These are phyloP conservation scores for Chaetomium tenue DNA, from an alignment of 495 filamentous ascomycete genomes.

Conservation along the genomic window DNA sequence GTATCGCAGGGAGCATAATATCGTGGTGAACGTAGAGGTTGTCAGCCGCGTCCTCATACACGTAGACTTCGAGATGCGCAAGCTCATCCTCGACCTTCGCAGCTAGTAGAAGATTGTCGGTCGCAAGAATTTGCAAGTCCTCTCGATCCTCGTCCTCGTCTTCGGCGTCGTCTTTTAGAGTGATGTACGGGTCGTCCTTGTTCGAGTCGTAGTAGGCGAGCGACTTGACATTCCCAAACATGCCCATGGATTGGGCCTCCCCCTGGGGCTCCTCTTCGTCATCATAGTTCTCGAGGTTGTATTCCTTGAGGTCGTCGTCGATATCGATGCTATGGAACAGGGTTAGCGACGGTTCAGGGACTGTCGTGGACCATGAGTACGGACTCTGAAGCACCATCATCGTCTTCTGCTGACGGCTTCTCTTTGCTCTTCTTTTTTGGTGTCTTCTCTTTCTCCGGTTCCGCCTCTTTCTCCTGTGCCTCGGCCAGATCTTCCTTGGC, in stretches of 20 bases:
- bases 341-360: not conserved
- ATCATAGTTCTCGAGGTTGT: slow-evolving; percentile 93
- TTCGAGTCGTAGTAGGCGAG: slow-evolving; percentile 91
- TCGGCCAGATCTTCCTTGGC: slow-evolving; percentile 80
- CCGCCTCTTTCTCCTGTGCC: slow-evolving; percentile 42
- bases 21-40: slow-evolving; percentile 99
- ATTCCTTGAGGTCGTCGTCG: slow-evolving; percentile 87
- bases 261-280: slow-evolving; percentile 67
- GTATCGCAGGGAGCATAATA: slow-evolving; percentile 97
- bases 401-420: slow-evolving; percentile 24
- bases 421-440: slow-evolving; percentile 22
- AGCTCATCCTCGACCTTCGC: slow-evolving; percentile 96
- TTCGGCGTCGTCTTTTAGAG: slow-evolving; percentile 63
- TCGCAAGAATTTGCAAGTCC: slow-evolving; percentile 87
- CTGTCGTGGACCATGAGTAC: slow-evolving; percentile 9
- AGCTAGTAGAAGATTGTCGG: slow-evolving; percentile 87
- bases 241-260: slow-evolving; percentile 69
- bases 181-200: slow-evolving; percentile 94
- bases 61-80: slow-evolving; percentile 92
- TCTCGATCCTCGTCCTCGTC: slow-evolving; percentile 87
- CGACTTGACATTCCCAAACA: slow-evolving; percentile 93
- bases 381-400: slow-evolving; percentile 40
- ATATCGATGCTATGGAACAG: slow-evolving; percentile 39
- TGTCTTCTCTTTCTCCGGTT: slow-evolving; percentile 19
- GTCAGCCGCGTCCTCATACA: slow-evolving; percentile 90